Percentiles rank a stretch among this genome's conserved stretches.
Conservation (phyloP, 108 stramenopile species). For the Fistulifera pelliculosa region DNA sequence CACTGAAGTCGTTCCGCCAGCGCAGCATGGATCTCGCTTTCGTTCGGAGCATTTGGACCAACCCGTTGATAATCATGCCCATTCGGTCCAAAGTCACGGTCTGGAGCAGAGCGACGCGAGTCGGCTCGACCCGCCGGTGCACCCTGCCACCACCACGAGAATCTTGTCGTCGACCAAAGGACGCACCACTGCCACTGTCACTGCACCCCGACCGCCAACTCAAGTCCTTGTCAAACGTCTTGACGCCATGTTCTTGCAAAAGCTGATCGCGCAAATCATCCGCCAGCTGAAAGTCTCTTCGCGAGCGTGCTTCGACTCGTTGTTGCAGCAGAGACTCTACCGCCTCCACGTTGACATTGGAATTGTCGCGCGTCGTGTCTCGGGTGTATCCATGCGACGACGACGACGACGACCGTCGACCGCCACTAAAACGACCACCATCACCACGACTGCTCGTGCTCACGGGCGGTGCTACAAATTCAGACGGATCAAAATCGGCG, state of each 20-base stretch:
- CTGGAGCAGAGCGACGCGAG: constrained; percentile 2
- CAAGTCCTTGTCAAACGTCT: constrained; percentile 29
- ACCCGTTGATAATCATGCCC: constrained; percentile 72
- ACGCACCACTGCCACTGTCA: constrained; percentile 21
- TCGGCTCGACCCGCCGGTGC: constrained; percentile 12
- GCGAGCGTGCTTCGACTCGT: constrained; percentile 28
- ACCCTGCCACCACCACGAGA: constrained; percentile 14
- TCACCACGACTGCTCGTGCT: constrained; percentile 1
- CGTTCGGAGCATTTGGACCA: constrained; percentile 18
- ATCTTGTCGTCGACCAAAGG: constrained; percentile 7
- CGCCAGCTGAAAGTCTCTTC: constrained; percentile 53
- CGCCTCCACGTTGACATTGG: constrained; percentile 34
- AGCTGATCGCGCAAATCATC: constrained; percentile 60
- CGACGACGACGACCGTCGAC: constrained; percentile 9
- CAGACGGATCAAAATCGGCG: constrained; percentile 30
- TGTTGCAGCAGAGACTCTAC: constrained; percentile 38
- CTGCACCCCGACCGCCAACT: constrained; percentile 36
- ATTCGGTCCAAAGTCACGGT: constrained; percentile 46
- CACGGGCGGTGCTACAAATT: constrained; percentile 3
- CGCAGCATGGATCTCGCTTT: constrained; percentile 49
- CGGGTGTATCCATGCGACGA: constrained; percentile 38
- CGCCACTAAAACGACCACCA: constrained; percentile 12
- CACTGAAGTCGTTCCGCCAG: constrained; percentile 49
- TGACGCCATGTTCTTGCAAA: constrained; percentile 47
- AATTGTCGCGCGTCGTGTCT: constrained; percentile 34